phyloP scores from a whole-genome alignment of 2,329 filamentous ascomycete species.

The Colletotrichum euphorbiae region DNA sequence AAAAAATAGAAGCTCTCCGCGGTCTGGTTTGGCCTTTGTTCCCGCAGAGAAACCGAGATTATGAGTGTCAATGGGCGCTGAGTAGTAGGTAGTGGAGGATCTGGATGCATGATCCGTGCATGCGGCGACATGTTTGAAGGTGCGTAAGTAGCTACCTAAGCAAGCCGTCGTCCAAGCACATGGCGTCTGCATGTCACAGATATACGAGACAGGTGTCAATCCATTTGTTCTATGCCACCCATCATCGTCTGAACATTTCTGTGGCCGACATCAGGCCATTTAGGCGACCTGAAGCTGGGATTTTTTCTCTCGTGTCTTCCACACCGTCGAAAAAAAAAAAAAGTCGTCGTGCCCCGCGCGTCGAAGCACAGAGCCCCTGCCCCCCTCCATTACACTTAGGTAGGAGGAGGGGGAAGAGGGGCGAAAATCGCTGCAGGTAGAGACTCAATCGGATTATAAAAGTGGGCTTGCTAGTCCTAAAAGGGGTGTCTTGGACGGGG shows the following conservation, averaged over 20 bases:
- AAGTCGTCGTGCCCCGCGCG: constrained; percentile 18
- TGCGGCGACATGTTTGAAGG: too few relatives aligned
- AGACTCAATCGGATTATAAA: constrained; percentile 38
- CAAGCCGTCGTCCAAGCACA: neutral
- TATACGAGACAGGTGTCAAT: constrained; percentile 8
- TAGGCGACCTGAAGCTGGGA: too few relatives aligned
- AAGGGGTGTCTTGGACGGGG: neutral
- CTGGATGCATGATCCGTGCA: neutral
- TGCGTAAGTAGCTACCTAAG: too few relatives aligned
- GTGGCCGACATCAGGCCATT: too few relatives aligned
- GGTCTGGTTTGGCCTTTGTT: too few relatives aligned
- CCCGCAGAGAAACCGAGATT: neutral
- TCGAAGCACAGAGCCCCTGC: constrained; percentile 3
- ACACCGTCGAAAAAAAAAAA: constrained; percentile 7
- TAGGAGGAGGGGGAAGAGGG: neutral
- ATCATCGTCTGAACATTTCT: neutral
- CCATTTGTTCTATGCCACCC: neutral
- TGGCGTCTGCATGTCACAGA: constrained; percentile 1
- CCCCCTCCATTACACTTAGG: neutral
- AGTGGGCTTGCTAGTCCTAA: constrained; percentile 26
- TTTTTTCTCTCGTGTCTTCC: too few relatives aligned
- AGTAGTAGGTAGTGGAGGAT: neutral
- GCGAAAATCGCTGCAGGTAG: constrained; percentile 34
- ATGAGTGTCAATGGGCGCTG: neutral
- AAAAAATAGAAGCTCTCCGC: too few relatives aligned